phyloP scores from a whole-genome alignment of 164 flowering plant genomes.

The Magnolia officinalis region DNA sequence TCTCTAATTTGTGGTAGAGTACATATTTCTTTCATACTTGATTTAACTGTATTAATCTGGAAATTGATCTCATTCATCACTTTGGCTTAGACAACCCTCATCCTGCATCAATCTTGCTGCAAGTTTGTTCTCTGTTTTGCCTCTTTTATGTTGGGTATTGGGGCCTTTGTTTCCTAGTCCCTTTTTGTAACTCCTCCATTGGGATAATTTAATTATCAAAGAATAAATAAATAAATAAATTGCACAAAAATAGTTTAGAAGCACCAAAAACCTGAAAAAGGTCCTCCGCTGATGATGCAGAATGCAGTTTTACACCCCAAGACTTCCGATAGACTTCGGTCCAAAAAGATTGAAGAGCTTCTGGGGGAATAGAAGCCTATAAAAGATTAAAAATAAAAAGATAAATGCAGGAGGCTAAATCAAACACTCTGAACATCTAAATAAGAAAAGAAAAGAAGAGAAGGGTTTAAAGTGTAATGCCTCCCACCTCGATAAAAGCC shows the following conservation, averaged over 20 bases:
- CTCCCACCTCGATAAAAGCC: slow-evolving; percentile 65
- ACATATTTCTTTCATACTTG: too few species aligned
- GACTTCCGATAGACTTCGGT: slow-evolving; percentile 46
- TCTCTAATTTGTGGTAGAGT: too few species aligned
- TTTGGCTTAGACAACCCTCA: too few species aligned
- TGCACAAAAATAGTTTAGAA: background rate
- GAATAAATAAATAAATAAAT: background rate
- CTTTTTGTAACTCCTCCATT: background rate
- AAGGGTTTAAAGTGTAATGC: background rate
- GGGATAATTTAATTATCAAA: too few species aligned
- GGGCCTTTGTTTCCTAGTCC: background rate
- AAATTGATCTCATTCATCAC: too few species aligned
- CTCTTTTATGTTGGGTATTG: background rate
- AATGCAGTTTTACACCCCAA: slow-evolving; percentile 61
- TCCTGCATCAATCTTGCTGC: background rate
- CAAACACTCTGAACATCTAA: background rate
- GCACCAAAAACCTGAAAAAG: slow-evolving; percentile 56
- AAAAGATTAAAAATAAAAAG: background rate
- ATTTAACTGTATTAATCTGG: too few species aligned
- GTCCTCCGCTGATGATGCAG: slow-evolving; percentile 51
- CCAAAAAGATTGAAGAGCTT: slow-evolving; percentile 70
- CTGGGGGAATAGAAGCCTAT: slow-evolving; percentile 65
- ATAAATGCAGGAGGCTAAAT: background rate
- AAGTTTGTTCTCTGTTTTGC: background rate
- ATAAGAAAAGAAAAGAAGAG: background rate